These are phyloP conservation scores for Cocos nucifera DNA, from an alignment of 176 grass and related monocot genomes.

Conservation along the genomic window DNA sequence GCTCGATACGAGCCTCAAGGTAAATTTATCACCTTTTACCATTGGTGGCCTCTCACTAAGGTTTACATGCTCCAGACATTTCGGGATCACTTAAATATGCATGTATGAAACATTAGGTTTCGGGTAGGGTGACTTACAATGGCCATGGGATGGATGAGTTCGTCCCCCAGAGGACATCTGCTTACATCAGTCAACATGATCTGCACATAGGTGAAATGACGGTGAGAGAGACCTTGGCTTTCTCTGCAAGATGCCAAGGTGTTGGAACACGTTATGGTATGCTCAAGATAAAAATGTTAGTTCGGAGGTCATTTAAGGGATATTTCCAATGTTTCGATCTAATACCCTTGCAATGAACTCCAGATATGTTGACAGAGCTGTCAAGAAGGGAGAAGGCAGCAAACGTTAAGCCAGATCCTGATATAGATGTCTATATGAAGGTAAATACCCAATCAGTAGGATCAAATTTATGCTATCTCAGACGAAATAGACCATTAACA, in stretches of 20 bases:
- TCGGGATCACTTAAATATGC: too few species aligned
- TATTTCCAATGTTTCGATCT: too few species aligned
- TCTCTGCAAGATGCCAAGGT: constrained; percentile 31
- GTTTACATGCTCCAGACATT: too few species aligned
- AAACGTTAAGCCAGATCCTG: constrained; percentile 28
- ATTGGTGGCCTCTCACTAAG: too few species aligned
- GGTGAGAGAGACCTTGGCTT: constrained; percentile 22
- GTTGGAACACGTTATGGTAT: constrained; percentile 19
- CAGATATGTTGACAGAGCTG: constrained; percentile 28
- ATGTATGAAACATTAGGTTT: constrained; percentile 1
- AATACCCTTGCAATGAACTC: not conserved
- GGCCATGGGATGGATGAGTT: constrained; percentile 23
- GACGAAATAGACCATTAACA: too few species aligned
- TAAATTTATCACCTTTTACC: not conserved
- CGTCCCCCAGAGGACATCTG: constrained; percentile 16
- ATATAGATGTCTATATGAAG: constrained; percentile 39
- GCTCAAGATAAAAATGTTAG: too few species aligned
- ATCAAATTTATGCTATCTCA: too few species aligned
- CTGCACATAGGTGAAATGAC: constrained; percentile 25
- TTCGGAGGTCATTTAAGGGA: too few species aligned
- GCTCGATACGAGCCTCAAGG: constrained; percentile 10
- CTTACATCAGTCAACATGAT: constrained; percentile 28
- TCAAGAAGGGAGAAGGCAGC: constrained; percentile 24
- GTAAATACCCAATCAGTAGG: constrained; percentile 9
- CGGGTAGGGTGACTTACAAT: constrained; percentile 29